Percentiles rank a stretch among this genome's conserved stretches.
These are phyloP conservation scores for Pythium insidiosum DNA, from an alignment of 352 stramenopile species.

Conservation along the genomic window DNA sequence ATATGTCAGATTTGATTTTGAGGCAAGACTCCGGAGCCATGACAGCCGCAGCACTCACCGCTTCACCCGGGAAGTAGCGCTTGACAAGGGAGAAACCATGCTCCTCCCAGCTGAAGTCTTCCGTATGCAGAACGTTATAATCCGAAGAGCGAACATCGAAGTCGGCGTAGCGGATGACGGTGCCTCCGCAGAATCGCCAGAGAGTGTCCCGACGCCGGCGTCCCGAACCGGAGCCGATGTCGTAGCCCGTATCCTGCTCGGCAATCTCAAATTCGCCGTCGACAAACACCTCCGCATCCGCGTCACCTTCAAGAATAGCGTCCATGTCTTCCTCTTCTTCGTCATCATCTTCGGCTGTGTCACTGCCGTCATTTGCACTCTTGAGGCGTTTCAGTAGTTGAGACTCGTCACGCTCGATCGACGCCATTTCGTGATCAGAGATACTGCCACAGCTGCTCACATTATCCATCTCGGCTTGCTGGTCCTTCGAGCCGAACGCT, in stretches of 20 bases:
- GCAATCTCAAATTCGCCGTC: slow-evolving; percentile 41
- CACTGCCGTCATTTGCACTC: slow-evolving; percentile 52
- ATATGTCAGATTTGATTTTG: neutral
- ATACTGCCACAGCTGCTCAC: slow-evolving; percentile 38
- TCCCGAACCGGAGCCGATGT: slow-evolving; percentile 16
- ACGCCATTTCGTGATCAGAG: slow-evolving; percentile 49
- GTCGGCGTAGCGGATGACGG: slow-evolving; percentile 72
- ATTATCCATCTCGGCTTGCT: slow-evolving; percentile 1
- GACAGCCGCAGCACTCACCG: too few relatives aligned
- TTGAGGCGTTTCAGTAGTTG: slow-evolving; percentile 62
- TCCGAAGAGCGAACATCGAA: slow-evolving; percentile 79
- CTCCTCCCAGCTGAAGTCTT: slow-evolving; percentile 87
- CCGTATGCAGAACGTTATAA: slow-evolving; percentile 79
- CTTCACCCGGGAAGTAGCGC: slow-evolving; percentile 75
- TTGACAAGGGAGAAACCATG: slow-evolving; percentile 84
- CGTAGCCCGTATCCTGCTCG: slow-evolving; percentile 40
- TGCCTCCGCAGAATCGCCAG: slow-evolving; percentile 77
- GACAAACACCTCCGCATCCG: slow-evolving; percentile 7
- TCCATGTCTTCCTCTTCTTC: slow-evolving; percentile 1
- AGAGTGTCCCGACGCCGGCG: slow-evolving; percentile 52
- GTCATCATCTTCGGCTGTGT: slow-evolving; percentile 25
- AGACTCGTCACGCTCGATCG: slow-evolving; percentile 66
- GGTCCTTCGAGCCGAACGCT: slow-evolving; percentile 6
- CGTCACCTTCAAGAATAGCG: slow-evolving; percentile 4
- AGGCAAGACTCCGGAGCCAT: too few relatives aligned